These are phyloP conservation scores for Ceratobasidium sp. DNA, from an alignment of 1,284 basidiomycete genomes.

Conservation along the genomic window DNA sequence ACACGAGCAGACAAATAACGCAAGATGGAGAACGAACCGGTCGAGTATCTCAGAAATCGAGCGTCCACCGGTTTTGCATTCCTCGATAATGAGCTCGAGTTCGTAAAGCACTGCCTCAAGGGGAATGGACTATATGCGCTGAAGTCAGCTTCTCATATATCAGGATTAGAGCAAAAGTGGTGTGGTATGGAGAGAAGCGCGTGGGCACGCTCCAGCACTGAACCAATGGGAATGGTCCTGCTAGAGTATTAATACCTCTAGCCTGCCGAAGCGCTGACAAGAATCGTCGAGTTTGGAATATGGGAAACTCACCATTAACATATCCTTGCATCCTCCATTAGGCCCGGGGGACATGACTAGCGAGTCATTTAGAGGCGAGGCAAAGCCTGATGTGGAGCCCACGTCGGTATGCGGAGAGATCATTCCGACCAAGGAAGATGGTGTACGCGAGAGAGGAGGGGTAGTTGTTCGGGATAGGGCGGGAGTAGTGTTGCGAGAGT, in stretches of 20 bases:
- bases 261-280: too few relatives aligned
- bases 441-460: conserved; percentile 32
- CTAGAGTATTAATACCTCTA: too few relatives aligned
- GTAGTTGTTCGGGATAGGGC: conserved; percentile 20
- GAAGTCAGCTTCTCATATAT: neutral
- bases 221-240: too few relatives aligned
- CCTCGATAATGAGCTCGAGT: conserved; percentile 9
- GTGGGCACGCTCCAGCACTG: too few relatives aligned
- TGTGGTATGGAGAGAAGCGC: too few relatives aligned
- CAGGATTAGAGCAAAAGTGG: neutral
- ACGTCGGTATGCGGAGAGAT: neutral
- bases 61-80: neutral
- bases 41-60: neutral
- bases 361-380: neutral
- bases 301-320: conserved; percentile 16
- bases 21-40: neutral
- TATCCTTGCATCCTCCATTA: conserved; percentile 16
- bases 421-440: conserved; percentile 14
- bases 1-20: neutral
- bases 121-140: conserved; percentile 6
- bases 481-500: conserved; percentile 19
- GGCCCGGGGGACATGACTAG: conserved; percentile 24
- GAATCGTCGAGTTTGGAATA: too few relatives aligned
- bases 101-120: conserved; percentile 22
- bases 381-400: neutral